These are phyloP conservation scores for Podospora didyma DNA, from an alignment of 495 filamentous ascomycete species.

Conservation along the genomic window DNA sequence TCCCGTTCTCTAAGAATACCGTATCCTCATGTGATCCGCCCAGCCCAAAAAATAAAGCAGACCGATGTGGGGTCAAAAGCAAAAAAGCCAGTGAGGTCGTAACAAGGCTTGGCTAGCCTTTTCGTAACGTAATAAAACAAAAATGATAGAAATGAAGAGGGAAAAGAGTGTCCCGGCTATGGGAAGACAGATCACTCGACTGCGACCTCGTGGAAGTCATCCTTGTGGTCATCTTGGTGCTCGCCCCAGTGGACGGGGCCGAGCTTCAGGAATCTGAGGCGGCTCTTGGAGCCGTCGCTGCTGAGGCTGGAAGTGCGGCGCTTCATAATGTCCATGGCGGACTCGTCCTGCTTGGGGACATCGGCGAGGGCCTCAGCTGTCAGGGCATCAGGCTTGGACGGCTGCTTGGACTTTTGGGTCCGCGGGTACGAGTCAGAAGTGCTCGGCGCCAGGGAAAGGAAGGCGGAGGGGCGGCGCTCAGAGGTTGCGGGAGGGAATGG, in stretches of 20 bases:
- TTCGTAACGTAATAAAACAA: background rate
- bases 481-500: slow-evolving; percentile 8
- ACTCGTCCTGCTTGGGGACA: slow-evolving; percentile 9
- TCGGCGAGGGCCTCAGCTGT: slow-evolving; percentile 23
- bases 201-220: slow-evolving; percentile 42
- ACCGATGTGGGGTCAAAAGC: background rate
- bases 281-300: slow-evolving; percentile 28
- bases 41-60: background rate
- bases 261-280: slow-evolving; percentile 43
- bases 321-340: slow-evolving; percentile 7
- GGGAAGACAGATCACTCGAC: slow-evolving; percentile 29
- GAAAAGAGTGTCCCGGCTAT: background rate
- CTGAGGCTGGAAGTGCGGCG: slow-evolving; percentile 34
- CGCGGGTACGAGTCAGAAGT: slow-evolving; percentile 42
- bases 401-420: slow-evolving; percentile 11
- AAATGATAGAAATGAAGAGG: background rate
- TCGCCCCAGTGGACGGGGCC: slow-evolving; percentile 49
- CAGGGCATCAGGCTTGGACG: slow-evolving; percentile 8
- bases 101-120: background rate
- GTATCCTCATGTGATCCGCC: background rate
- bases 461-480: slow-evolving; percentile 33
- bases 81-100: background rate
- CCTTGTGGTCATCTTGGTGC: slow-evolving; percentile 41
- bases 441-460: slow-evolving; percentile 42
- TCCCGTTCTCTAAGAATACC: background rate